Conservation (phyloP, 768 basidiomycete species). For the Ramaria sp. region DNA sequence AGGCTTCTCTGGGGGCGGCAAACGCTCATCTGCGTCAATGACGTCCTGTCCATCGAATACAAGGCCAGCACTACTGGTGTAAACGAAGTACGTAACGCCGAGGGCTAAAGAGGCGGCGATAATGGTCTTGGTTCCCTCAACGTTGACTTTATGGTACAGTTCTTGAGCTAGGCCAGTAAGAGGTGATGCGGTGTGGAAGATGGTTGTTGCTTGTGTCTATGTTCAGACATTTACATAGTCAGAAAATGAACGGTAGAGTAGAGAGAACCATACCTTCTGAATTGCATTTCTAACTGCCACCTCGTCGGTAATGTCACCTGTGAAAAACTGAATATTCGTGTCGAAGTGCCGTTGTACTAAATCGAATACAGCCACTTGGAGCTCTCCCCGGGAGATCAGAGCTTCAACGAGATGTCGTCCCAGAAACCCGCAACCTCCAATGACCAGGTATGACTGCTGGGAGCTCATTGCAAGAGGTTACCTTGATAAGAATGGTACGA, state of each 20-base stretch:
- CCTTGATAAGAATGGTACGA: not conserved
- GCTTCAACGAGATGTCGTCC: slow-evolving; percentile 87
- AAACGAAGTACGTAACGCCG: slow-evolving; percentile 80
- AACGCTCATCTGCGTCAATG: slow-evolving; percentile 80
- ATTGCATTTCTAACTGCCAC: slow-evolving; percentile 63
- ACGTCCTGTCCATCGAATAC: slow-evolving; percentile 77
- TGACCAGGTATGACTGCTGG: slow-evolving; percentile 54
- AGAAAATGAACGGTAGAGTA: not conserved
- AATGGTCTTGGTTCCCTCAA: slow-evolving; percentile 79
- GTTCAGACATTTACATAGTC: slow-evolving; percentile 45
- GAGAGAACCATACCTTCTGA: slow-evolving; percentile 41
- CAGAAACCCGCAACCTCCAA: slow-evolving; percentile 90
- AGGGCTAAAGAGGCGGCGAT: slow-evolving; percentile 69
- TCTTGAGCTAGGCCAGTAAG: slow-evolving; percentile 56
- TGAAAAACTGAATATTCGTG: slow-evolving; percentile 71
- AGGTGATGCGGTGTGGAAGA: slow-evolving; percentile 92
- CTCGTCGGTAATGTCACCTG: slow-evolving; percentile 80
- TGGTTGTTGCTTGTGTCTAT: slow-evolving; percentile 56
- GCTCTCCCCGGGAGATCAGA: slow-evolving; percentile 66
- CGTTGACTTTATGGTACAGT: slow-evolving; percentile 87
- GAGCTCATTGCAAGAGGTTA: not conserved
- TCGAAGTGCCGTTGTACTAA: slow-evolving; percentile 80
- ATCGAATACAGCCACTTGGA: slow-evolving; percentile 75
- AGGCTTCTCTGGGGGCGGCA: slow-evolving; percentile 58
- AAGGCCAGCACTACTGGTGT: slow-evolving; percentile 88